Percentiles rank a stretch among this genome's conserved stretches.
phyloP scores from a whole-genome alignment of 192 early-diverging fungal species.

The Diversispora eburnea region DNA sequence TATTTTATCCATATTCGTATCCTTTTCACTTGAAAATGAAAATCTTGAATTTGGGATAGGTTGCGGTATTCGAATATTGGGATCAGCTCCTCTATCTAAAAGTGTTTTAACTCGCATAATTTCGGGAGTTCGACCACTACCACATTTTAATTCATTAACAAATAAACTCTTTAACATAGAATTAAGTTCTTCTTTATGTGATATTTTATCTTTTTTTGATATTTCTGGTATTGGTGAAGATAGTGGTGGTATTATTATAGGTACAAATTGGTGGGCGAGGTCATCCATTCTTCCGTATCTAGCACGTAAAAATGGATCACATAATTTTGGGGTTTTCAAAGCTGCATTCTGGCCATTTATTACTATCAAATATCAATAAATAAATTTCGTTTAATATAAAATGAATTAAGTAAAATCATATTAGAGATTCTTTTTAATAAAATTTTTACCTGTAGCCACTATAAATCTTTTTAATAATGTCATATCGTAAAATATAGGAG shows the following conservation, averaged over 20 bases:
- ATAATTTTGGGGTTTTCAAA: conserved; percentile 49
- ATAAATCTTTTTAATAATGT: conserved; percentile 39
- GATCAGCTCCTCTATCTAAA: conserved; percentile 8
- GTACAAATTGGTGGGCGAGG: background rate
- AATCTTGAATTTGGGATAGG: background rate
- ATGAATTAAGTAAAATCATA: background rate
- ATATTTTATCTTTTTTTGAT: background rate
- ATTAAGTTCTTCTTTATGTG: background rate
- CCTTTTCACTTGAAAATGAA: background rate
- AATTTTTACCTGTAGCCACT: background rate
- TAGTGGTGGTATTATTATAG: too few relatives aligned
- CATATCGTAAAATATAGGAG: conserved; percentile 40
- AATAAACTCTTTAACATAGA: background rate
- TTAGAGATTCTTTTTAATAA: background rate
- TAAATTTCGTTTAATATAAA: background rate
- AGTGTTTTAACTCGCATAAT: background rate
- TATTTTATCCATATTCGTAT: background rate
- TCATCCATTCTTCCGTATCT: conserved; percentile 21
- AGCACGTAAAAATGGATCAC: conserved; percentile 44
- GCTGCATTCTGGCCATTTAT: conserved; percentile 58
- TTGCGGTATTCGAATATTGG: background rate
- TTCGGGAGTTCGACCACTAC: background rate
- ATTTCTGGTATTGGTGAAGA: background rate
- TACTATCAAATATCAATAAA: conserved; percentile 22
- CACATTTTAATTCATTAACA: background rate